Conservation (phyloP, 768 basidiomycete species). For the Lactarius akahatsu region DNA sequence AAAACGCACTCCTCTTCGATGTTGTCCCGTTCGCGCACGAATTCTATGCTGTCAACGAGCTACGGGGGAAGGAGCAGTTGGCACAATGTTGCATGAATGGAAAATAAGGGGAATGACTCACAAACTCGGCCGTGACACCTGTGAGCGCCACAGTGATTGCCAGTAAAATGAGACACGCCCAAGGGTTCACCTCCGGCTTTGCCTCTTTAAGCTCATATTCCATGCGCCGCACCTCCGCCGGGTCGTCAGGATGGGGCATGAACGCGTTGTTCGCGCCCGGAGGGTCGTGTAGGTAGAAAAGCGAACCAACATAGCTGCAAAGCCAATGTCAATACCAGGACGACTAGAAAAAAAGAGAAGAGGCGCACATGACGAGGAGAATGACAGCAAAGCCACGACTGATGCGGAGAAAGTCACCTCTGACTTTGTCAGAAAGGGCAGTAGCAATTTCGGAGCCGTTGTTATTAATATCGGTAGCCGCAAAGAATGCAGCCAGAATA, state of each 20-base stretch:
- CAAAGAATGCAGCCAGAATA: constrained; percentile 67
- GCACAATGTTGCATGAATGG: not conserved
- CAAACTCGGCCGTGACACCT: constrained; percentile 62
- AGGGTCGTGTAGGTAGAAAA: constrained; percentile 69
- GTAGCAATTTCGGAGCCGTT: constrained; percentile 25
- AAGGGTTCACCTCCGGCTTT: constrained; percentile 68
- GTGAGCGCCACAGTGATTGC: constrained; percentile 54
- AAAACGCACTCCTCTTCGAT: constrained; percentile 34
- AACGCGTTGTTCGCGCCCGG: constrained; percentile 47
- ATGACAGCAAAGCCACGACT: constrained; percentile 66
- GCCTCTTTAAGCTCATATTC: constrained; percentile 45
- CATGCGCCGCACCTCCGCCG: constrained; percentile 31
- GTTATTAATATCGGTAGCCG: constrained; percentile 49
- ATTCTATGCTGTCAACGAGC: constrained; percentile 65
- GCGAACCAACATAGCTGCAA: constrained; percentile 60
- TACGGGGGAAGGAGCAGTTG: constrained; percentile 30
- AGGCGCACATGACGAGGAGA: constrained; percentile 55
- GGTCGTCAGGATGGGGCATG: constrained; percentile 44
- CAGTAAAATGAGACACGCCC: constrained; percentile 56
- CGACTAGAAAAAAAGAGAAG: no score
- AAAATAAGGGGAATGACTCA: constrained; percentile 34
- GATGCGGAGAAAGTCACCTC: constrained; percentile 52
- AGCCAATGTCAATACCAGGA: constrained; percentile 1
- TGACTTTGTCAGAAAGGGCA: constrained; percentile 45
- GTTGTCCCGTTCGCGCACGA: constrained; percentile 43